Conservation (phyloP, 768 basidiomycete genomes). For the Suillus hirtellus region DNA sequence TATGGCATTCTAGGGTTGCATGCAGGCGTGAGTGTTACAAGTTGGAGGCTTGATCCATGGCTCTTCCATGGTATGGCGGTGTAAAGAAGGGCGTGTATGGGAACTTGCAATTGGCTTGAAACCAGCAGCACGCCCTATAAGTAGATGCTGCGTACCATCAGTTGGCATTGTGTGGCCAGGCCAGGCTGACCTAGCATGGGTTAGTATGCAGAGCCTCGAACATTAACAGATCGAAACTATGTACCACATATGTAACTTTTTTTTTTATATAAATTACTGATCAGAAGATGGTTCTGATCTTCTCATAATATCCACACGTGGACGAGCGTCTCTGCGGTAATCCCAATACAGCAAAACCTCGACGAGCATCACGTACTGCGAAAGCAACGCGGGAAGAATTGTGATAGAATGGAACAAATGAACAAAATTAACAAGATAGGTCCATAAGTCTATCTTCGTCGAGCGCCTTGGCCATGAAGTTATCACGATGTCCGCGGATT, state of each 20-base stretch:
- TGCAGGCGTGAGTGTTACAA: not conserved
- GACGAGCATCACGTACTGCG: not conserved
- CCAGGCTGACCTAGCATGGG: not conserved
- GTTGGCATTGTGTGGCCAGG: not conserved
- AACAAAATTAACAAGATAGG: not conserved
- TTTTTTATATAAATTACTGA: not conserved
- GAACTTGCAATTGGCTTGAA: not conserved
- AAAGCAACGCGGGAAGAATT: slow-evolving; percentile 7
- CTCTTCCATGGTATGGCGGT: slow-evolving; percentile 6
- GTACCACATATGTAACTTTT: slow-evolving; percentile 3
- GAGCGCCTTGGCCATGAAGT: slow-evolving; percentile 1
- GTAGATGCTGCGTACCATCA: not conserved
- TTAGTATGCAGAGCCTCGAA: not conserved
- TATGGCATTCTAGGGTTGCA: not conserved
- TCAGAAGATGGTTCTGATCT: slow-evolving; percentile 4
- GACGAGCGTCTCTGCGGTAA: slow-evolving; percentile 4
- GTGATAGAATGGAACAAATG: not conserved
- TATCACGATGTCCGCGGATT: slow-evolving; percentile 9
- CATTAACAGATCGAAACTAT: not conserved
- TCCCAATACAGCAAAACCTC: not conserved
- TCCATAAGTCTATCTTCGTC: slow-evolving; percentile 2
- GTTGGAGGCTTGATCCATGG: slow-evolving; percentile 1
- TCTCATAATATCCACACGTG: not conserved
- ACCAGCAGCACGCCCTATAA: not conserved
- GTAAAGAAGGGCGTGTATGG: slow-evolving; percentile 2